A percentile compares a stretch with the other conserved stretches of the same genome.
phyloP scores from a whole-genome alignment of 176 grass and related monocot genomes.

The Oryza officinalis region DNA sequence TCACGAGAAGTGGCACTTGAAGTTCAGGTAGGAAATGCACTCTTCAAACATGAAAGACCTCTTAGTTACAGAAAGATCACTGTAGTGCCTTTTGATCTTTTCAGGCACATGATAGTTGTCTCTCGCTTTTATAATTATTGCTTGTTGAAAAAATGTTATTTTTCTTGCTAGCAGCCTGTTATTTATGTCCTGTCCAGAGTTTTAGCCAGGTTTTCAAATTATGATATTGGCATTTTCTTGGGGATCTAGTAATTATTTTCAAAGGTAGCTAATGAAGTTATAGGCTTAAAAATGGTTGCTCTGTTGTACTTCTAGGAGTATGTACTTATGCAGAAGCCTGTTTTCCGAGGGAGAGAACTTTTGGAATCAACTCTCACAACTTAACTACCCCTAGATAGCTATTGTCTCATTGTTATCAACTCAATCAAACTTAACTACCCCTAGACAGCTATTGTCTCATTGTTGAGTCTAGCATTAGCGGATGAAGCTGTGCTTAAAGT shows the following conservation, averaged over 20 bases:
- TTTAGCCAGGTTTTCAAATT: not conserved
- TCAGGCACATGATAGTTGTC: not conserved
- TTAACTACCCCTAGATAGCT: not conserved
- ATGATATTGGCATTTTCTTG: not conserved
- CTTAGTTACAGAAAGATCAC: conserved; percentile 3
- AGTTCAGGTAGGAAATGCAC: conserved; percentile 69
- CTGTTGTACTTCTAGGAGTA: conserved; percentile 17
- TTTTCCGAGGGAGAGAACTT: not conserved
- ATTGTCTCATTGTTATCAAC: not conserved
- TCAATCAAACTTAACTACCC: conserved; percentile 1
- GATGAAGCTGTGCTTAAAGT: not conserved
- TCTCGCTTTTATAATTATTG: not conserved
- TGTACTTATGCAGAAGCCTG: not conserved
- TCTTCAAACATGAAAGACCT: conserved; percentile 10
- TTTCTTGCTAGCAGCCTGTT: not conserved
- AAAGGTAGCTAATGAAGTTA: not conserved
- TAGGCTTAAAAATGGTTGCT: conserved; percentile 1
- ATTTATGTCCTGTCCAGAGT: not conserved
- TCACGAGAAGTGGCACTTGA: conserved; percentile 96
- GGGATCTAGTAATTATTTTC: not conserved
- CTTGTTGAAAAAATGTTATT: not conserved
- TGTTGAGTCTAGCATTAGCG: not conserved
- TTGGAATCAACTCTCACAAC: not conserved
- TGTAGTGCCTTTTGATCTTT: not conserved
- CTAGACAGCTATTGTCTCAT: not conserved